A percentile compares a stretch with the other conserved stretches of the same genome.
These are phyloP conservation scores for Polyplosphaeria fusca DNA, from an alignment of 495 filamentous ascomycete genomes.

Conservation along the genomic window DNA sequence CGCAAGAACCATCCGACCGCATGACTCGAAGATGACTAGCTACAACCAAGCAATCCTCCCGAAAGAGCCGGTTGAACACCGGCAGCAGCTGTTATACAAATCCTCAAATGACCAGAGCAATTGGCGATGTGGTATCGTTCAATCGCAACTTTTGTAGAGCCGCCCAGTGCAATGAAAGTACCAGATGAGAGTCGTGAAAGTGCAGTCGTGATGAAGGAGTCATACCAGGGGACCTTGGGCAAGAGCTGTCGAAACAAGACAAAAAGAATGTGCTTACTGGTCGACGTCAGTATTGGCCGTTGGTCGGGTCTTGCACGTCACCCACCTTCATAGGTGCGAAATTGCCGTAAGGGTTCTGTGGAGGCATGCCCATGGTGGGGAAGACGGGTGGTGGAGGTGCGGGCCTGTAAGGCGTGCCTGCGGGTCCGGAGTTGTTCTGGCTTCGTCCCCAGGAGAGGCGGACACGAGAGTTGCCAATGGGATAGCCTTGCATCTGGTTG, in stretches of 20 bases:
- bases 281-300: slow-evolving; percentile 9
- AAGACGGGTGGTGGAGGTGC: slow-evolving; percentile 88
- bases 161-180: slow-evolving; percentile 25
- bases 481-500: slow-evolving; percentile 99
- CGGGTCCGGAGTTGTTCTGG: slow-evolving; percentile 98
- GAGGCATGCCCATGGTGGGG: slow-evolving; percentile 82
- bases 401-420: slow-evolving; percentile 94
- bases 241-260: slow-evolving; percentile 18
- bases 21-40: slow-evolving; percentile 24
- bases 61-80: slow-evolving; percentile 19
- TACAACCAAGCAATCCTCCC: slow-evolving; percentile 24
- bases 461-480: slow-evolving; percentile 97
- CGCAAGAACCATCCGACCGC: slow-evolving; percentile 18
- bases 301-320: neutral
- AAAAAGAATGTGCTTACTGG: slow-evolving; percentile 34
- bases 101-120: slow-evolving; percentile 24
- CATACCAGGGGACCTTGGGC: slow-evolving; percentile 5
- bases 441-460: slow-evolving; percentile 95
- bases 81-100: slow-evolving; percentile 32
- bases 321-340: slow-evolving; percentile 34
- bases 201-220: slow-evolving; percentile 29
- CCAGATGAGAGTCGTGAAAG: slow-evolving; percentile 27
- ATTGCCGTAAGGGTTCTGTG: slow-evolving; percentile 65
- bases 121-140: slow-evolving; percentile 19
- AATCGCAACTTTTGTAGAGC: slow-evolving; percentile 34